Percentiles rank a stretch among this genome's conserved stretches.
Conservation (phyloP, 2,329 filamentous ascomycete genomes). For the Fusarium lateritium region DNA sequence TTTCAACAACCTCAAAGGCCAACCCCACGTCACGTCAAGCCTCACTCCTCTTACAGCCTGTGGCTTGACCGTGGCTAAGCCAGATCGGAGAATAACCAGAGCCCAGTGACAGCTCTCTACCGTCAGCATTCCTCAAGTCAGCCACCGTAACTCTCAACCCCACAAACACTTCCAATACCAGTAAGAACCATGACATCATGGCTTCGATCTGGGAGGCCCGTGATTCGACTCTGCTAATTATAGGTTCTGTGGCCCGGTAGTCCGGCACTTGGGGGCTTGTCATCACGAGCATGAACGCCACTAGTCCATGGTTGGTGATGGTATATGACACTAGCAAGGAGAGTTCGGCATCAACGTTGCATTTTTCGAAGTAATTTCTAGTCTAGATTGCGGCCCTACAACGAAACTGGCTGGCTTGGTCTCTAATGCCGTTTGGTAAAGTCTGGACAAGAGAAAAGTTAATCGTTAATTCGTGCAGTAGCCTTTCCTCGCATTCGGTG, state of each 20-base stretch:
- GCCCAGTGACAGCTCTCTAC: too few relatives aligned
- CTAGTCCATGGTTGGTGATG: neutral
- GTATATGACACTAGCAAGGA: conserved; percentile 1
- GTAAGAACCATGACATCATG: conserved; percentile 21
- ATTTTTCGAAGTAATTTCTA: neutral
- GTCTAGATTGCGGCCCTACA: neutral
- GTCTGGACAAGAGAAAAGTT: neutral
- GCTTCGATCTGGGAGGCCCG: neutral
- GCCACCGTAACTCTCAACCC: neutral
- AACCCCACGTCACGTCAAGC: neutral
- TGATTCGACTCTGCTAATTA: conserved; percentile 24
- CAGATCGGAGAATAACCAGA: neutral
- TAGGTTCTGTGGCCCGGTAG: conserved; percentile 18
- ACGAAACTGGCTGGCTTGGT: neutral
- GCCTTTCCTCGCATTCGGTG: neutral
- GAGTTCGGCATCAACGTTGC: conserved; percentile 12
- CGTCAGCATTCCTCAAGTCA: conserved; percentile 1
- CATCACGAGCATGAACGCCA: conserved; percentile 13
- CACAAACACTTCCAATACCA: neutral
- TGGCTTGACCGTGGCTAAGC: neutral
- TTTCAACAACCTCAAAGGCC: too few relatives aligned
- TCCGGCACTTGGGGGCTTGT: conserved; percentile 13
- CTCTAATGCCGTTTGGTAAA: neutral
- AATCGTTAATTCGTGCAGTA: neutral
- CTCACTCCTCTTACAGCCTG: neutral